These are phyloP conservation scores for Chytriomyces confervae DNA, from an alignment of 192 early-diverging fungal genomes.

Conservation along the genomic window DNA sequence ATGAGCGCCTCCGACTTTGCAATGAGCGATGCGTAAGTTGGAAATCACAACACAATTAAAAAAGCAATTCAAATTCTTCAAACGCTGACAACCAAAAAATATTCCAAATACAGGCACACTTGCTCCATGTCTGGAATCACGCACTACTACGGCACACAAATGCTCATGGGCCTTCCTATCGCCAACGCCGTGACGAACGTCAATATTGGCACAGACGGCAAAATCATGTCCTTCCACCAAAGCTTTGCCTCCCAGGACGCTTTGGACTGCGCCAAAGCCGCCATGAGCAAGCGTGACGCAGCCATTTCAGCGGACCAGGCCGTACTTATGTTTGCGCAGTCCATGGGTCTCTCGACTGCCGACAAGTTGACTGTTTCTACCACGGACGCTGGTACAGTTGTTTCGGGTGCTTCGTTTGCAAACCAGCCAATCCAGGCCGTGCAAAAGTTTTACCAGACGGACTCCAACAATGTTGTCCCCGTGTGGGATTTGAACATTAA, in stretches of 20 bases:
- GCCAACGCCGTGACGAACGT: slow-evolving; percentile 25
- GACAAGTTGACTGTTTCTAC: not conserved
- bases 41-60: not conserved
- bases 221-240: not conserved
- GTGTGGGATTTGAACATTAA: not conserved
- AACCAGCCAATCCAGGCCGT: not conserved
- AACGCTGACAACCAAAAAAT: no score
- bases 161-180: slow-evolving; percentile 20
- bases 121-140: slow-evolving; percentile 4
- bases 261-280: no score
- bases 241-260: not conserved
- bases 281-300: not conserved
- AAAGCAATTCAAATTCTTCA: no score
- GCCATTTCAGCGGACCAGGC: slow-evolving; percentile 19
- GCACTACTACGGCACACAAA: slow-evolving; percentile 15
- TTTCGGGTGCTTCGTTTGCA: not conserved
- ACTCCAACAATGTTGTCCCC: not conserved
- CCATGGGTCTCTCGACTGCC: not conserved
- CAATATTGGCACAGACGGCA: not conserved
- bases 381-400: not conserved
- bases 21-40: slow-evolving; percentile 12
- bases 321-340: not conserved
- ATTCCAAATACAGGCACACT: not conserved
- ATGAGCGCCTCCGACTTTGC: not conserved
- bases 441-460: not conserved